Base-by-base conservation (phyloP, 176 grass and related monocot species). In the Pharus latifolius region DNA sequence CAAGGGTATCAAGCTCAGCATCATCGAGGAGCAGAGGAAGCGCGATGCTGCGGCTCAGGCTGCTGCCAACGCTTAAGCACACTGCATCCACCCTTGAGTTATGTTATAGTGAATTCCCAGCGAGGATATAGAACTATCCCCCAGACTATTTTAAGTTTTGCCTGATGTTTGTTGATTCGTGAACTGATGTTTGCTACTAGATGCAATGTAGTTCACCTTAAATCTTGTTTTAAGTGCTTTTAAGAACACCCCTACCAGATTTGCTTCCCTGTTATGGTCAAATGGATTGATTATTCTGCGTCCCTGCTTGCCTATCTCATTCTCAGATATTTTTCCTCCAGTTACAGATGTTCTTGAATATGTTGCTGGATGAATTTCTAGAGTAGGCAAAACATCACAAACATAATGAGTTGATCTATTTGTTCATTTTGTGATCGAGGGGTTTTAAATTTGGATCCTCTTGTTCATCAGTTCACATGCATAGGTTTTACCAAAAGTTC, bases 1-100 rank as follows among this genome's bases (percentile, higher is more conserved):
- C 60, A 91, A 84, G 61, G 75, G 84, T 56, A 81, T 84, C 37
- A 87, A 91, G 54, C 79, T 87, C 16, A 81, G 67, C 87, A 79
- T 86, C 61, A 90, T 85, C 13, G 87, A 90, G 76, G 87, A 86
- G 69, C 73, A 84, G 24, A 75, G 87, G 63, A 82, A 82, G 78
- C 30, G 82, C 42, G 62, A 78, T 6, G 74, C 82, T 0, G 57
- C 80, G 0, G 61, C 60, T 26, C 61, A 63, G 55, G 78, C 60
- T 29, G 65, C 87, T 3, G 38, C 74, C 32, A 53, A 27, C 53
- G 75, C 68, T 35, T 84, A 61, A 66, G 46, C 29, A 17, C 10
- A 26, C 16, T 5, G 34, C 42, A 55, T 69, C 18, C 8, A 6
- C 33, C n/a, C 22, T 66, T n/a, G 41, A 47, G 52, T 84, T 88